phyloP scores from a whole-genome alignment of 2,329 filamentous ascomycete genomes.

The Malbranchea cinnamomea region DNA sequence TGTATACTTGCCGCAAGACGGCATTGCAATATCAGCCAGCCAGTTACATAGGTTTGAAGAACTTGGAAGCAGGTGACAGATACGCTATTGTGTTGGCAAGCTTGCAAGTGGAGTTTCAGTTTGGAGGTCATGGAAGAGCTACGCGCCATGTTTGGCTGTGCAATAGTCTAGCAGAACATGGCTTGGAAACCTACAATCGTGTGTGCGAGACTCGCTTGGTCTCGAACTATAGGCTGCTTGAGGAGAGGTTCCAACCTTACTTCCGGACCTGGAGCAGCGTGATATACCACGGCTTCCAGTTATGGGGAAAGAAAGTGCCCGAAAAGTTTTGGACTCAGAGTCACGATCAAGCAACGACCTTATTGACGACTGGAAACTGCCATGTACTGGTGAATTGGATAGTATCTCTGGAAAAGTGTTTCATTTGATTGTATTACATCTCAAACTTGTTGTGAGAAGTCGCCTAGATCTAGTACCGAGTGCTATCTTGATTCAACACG shows the following conservation, averaged over 20 bases:
- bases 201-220: constrained; percentile 54
- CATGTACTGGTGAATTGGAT: neutral
- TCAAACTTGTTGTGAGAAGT: no score
- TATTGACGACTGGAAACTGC: neutral
- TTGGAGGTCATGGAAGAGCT: no score
- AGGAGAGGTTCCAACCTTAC: constrained; percentile 41
- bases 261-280: constrained; percentile 19
- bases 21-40: constrained; percentile 33
- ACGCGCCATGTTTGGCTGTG: no score
- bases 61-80: constrained; percentile 40
- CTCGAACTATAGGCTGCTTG: constrained; percentile 45
- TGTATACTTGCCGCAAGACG: constrained; percentile 41
- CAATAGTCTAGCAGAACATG: constrained; percentile 57
- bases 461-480: no score
- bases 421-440: no score
- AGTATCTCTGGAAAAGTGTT: neutral
- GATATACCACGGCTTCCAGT: constrained; percentile 22
- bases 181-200: constrained; percentile 52
- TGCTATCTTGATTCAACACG: no score
- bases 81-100: constrained; percentile 52
- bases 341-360: neutral
- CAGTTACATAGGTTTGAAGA: constrained; percentile 38
- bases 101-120: no score
- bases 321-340: constrained; percentile 17
- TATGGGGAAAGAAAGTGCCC: constrained; percentile 20